Conservation (phyloP, 805 yeast species). For the Candida orba region DNA sequence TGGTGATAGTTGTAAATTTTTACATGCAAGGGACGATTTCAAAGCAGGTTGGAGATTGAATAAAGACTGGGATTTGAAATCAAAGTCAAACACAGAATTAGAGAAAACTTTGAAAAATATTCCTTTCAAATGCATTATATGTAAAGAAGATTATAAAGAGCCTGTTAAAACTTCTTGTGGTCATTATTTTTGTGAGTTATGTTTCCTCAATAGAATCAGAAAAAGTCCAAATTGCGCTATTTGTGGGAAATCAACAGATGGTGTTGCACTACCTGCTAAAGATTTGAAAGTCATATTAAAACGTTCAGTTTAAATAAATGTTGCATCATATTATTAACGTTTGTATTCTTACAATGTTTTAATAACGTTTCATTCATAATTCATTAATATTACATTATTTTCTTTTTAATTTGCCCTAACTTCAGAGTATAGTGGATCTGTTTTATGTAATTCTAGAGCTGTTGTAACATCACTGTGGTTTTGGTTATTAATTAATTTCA, state of each 20-base stretch:
- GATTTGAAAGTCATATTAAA: conserved; percentile 25
- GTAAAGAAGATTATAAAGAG: conserved; percentile 43
- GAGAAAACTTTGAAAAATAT: conserved; percentile 26
- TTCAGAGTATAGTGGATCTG: conserved; percentile 1
- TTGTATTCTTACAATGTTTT: no score
- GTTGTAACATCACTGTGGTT: conserved; percentile 1
- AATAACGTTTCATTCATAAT: not conserved
- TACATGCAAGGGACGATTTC: conserved; percentile 85
- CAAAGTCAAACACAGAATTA: conserved; percentile 15
- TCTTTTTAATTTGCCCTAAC: not conserved
- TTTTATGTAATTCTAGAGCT: not conserved
- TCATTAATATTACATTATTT: not conserved
- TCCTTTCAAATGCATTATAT: conserved; percentile 58
- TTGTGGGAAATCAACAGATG: conserved; percentile 56
- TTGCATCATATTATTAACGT: no score
- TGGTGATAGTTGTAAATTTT: conserved; percentile 93
- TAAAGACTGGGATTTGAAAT: conserved; percentile 57
- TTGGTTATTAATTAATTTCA: conserved; percentile 5
- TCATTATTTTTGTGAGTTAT: conserved; percentile 57
- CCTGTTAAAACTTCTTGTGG: conserved; percentile 57
- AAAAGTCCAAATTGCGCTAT: conserved; percentile 42
- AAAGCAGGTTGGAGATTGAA: conserved; percentile 59
- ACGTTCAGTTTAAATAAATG: not conserved
- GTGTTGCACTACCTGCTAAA: conserved; percentile 49
- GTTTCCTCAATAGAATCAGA: conserved; percentile 45